Percentiles rank a stretch among this genome's conserved stretches.
These are phyloP conservation scores for Thelonectria olida DNA, from an alignment of 2,329 filamentous ascomycete species.

Conservation along the genomic window DNA sequence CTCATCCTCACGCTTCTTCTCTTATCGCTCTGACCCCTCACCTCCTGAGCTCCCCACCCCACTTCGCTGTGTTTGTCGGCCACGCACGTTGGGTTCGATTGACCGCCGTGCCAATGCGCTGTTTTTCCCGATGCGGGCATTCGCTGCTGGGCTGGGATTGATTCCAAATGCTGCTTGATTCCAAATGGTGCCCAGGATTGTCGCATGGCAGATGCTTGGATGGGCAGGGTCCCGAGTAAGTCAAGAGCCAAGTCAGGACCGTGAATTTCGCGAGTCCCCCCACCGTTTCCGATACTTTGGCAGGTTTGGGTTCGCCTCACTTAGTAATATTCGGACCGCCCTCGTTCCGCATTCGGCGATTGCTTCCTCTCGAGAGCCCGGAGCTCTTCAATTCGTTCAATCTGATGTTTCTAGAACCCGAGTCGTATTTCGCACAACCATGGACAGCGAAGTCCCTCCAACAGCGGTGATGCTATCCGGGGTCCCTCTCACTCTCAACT, in stretches of 20 bases:
- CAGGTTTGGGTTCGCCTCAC: background rate
- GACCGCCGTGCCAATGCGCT: background rate
- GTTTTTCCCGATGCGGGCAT: background rate
- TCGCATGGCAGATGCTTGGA: background rate
- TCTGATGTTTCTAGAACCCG: too few species aligned
- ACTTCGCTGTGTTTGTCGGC: background rate
- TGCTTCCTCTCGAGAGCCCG: background rate
- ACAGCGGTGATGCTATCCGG: background rate
- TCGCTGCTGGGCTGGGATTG: background rate
- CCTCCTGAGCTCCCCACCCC: background rate
- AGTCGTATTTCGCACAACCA: too few species aligned
- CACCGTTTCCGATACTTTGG: background rate
- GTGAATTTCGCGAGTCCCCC: background rate
- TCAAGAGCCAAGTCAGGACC: background rate
- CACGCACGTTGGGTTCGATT: background rate
- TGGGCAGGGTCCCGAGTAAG: background rate
- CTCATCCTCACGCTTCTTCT: background rate
- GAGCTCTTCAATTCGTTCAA: background rate
- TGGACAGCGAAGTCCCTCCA: background rate
- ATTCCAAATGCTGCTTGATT: conserved; percentile 13
- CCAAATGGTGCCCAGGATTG: background rate
- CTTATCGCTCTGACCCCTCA: conserved; percentile 7
- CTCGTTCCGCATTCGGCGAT: background rate
- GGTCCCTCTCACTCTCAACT: background rate
- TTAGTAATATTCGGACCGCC: background rate